Evolutionary conservation across 2,329 filamentous ascomycete species (phyloP), one percentile per base, ranked within the genome.

Genomic region (Alternaria novae-zelandiae): DNA sequence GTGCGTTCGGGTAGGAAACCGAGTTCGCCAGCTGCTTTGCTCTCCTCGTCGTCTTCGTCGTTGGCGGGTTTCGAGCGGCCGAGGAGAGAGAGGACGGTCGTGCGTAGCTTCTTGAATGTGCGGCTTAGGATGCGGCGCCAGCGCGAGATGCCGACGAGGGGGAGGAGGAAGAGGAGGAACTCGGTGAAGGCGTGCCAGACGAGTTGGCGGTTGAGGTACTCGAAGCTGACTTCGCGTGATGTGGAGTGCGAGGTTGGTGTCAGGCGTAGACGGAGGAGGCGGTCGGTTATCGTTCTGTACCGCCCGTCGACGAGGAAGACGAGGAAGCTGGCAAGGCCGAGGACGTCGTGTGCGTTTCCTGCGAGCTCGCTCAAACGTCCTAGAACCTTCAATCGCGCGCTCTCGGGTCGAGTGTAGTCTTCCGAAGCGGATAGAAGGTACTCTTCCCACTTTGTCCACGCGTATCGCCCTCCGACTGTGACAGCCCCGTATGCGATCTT

Each of bases 171-270:
- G 30, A 99, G 87, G n/a, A 99, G 85, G 73, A 99, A 99, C 79
- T 99, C 96, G 25, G 96, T 99, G 74, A 99, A 97, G n/a, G 96
- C 96, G 81, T 99, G 96, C 96, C 96, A 99, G 41, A 99, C 96
- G 11, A 99, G 88, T 82, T 99, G 96, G 51, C 96, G 90, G 79
- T 99, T 99, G 54, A 98, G 88, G 75, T 97, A 98, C 81, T 99
- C 96, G 77, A 99, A 98, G 1, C 93, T 97, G 25, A 99, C 94
- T 80, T 98, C 94, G 30, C 95, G 88, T 77, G 89, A 93, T 67
- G 96, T 91, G 77, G 97, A 92, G 63, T 78, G 93, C 4, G 91
- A 94, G 6, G 92, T 91, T 8, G 96, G 91, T 4, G 93, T 91
- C 47, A 99, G 87, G 59, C 95, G 90, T 80, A 99, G 90, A 62